Conservation (phyloP, 768 basidiomycete genomes). For the Coprinellus aureogranulatus region DNA sequence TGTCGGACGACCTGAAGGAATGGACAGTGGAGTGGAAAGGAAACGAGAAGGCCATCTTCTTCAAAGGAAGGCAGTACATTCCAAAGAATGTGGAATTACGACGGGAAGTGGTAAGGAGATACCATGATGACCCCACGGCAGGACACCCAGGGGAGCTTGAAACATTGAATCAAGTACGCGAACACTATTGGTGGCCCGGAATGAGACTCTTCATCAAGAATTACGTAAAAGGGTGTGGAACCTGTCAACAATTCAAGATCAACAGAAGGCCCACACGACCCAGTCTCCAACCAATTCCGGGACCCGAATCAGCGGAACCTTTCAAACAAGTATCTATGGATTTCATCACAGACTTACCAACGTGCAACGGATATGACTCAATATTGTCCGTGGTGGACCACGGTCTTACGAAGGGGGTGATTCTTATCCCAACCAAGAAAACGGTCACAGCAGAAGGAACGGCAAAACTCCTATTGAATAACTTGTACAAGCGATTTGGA, state of each 20-base stretch:
- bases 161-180: conserved; percentile 1
- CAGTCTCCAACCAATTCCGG: conserved; percentile 6
- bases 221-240: conserved; percentile 19
- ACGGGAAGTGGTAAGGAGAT: background rate
- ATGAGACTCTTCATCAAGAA: conserved; percentile 14
- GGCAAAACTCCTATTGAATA: background rate
- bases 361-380: conserved; percentile 12
- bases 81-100: background rate
- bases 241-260: conserved; percentile 20
- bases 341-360: conserved; percentile 19
- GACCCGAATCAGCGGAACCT: conserved; percentile 3
- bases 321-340: conserved; percentile 16
- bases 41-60: background rate
- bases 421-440: conserved; percentile 18
- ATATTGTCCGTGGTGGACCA: conserved; percentile 26
- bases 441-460: conserved; percentile 7
- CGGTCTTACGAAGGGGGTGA: conserved; percentile 25
- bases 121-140: background rate
- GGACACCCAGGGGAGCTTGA: conserved; percentile 10
- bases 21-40: background rate
- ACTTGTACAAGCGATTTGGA: conserved; percentile 9
- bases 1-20: background rate
- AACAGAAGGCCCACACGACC: conserved; percentile 10
- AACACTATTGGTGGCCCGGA: conserved; percentile 21
- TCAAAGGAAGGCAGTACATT: conserved; percentile 6